phyloP scores from a whole-genome alignment of 2,329 filamentous ascomycete genomes.

The Plenodomus biglobosus region DNA sequence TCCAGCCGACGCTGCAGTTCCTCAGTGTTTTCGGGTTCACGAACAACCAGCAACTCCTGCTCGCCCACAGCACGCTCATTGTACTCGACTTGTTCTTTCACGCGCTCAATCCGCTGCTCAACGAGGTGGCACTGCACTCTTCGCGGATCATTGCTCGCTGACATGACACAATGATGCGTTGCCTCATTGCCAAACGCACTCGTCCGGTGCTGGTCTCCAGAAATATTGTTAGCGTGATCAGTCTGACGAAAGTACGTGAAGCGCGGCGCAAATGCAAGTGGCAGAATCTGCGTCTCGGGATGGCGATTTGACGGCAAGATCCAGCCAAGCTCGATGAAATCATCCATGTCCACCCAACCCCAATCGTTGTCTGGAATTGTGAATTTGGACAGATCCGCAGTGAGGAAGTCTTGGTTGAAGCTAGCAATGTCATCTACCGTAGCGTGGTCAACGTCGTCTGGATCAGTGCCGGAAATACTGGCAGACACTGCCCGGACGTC shows the following conservation, averaged over 20 bases:
- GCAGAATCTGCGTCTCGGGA: constrained; percentile 90
- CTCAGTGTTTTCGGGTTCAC: constrained; percentile 56
- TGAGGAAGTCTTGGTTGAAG: constrained; percentile 54
- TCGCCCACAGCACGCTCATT: constrained; percentile 75
- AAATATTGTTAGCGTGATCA: constrained; percentile 79
- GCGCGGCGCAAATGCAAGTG: constrained; percentile 87
- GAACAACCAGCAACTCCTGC: constrained; percentile 65
- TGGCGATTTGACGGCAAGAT: constrained; percentile 87
- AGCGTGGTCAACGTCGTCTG: constrained; percentile 70
- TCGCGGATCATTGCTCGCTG: constrained; percentile 70
- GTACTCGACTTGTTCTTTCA: constrained; percentile 74
- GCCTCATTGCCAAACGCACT: constrained; percentile 92
- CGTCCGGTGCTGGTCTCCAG: constrained; percentile 76
- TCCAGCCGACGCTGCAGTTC: constrained; percentile 59
- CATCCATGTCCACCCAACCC: constrained; percentile 99
- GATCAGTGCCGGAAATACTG: constrained; percentile 77
- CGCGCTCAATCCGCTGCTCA: constrained; percentile 73
- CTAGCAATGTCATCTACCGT: constrained; percentile 64
- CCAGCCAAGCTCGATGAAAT: constrained; percentile 98
- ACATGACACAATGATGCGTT: constrained; percentile 95
- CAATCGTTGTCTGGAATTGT: constrained; percentile 94
- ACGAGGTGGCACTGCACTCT: constrained; percentile 86
- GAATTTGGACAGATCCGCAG: constrained; percentile 75
- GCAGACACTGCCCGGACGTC: constrained; percentile 94
- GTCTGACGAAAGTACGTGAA: constrained; percentile 98